Base-by-base conservation (phyloP, 805 yeast species). In the Barnettozyma wickerhamii region DNA sequence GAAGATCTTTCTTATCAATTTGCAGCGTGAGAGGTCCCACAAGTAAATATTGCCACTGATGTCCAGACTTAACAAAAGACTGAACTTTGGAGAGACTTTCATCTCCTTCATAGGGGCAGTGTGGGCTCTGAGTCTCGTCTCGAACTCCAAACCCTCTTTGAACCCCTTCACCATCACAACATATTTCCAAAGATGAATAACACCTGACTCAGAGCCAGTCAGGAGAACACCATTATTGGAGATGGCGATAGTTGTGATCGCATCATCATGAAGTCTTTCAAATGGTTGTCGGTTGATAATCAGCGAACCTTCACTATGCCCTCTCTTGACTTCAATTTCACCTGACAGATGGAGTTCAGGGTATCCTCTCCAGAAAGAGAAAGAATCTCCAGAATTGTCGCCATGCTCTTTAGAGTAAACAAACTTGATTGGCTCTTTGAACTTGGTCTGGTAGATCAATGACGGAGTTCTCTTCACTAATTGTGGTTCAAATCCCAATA, bases 1-100 rank as follows among this genome's bases (percentile, higher is more conserved):
- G 6, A 45, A 38, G 7, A 56, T 45, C 29, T 56, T 54, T 41
- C 85, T 60, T 4, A 84, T 71, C 32, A 72, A 68, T 38, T 70
- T 70, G 38, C 66, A 67, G 23, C 79, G 56, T 2, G 78, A 69
- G 30, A 78, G 49, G 51, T 86, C 87, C 91, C 95, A 86, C 4
- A 79, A 47, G 15, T 70, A 69, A 3, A 79, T 74, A 3, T 58
- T 57, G 1, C 95, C 91, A 7, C 56, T 63, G 0, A 40, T 50
- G 53, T 83, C 88, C 19, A 76, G 57, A 45, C 82, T 74, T 10
- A 81, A 45, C 9, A 82, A 64, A 4, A 72, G 56, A 39, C 81
- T 78, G 53, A 69, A 81, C 31, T 77, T 72, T 7, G 69, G 62
- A 19, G 81, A 72, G 24, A 69, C 66, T 29, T 64, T 62, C 19